These are phyloP conservation scores for Yamadazyma siamensis DNA, from an alignment of 1,139 yeast genomes.

Conservation along the genomic window DNA sequence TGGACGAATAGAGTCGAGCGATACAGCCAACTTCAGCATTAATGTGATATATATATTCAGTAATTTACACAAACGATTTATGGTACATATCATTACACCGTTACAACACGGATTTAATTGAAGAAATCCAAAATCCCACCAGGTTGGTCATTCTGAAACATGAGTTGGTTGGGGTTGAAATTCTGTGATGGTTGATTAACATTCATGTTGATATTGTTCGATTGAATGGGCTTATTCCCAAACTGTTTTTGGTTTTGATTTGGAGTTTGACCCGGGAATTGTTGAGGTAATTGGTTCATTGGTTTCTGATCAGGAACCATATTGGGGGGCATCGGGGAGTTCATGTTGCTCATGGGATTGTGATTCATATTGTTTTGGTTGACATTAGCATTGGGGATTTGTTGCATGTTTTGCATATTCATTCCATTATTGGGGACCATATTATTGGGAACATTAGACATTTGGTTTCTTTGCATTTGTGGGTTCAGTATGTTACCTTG, in stretches of 20 bases:
- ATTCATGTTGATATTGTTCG: conserved; percentile 1
- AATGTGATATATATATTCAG: too few species aligned
- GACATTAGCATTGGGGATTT: background rate
- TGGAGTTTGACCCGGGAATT: too few species aligned
- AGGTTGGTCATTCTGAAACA: conserved; percentile 18
- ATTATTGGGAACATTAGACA: conserved; percentile 1
- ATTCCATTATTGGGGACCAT: conserved; percentile 1
- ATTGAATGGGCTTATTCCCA: background rate
- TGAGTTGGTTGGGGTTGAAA: conserved; percentile 20
- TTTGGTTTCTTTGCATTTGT: background rate
- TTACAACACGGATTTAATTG: too few species aligned
- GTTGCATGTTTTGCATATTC: background rate
- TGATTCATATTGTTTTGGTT: background rate
- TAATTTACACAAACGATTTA: too few species aligned
- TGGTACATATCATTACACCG: conserved; percentile 2
- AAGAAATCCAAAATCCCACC: conserved; percentile 17
- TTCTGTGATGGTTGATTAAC: conserved; percentile 8
- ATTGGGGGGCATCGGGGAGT: conserved; percentile 14
- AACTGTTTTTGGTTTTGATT: conserved; percentile 3
- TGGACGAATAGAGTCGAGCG: conserved; percentile 19
- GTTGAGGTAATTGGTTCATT: conserved; percentile 3
- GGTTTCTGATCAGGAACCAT: conserved; percentile 8
- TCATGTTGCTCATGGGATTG: conserved; percentile 6
- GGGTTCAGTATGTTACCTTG: too few species aligned
- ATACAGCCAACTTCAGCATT: too few species aligned